A percentile compares a stretch with the other conserved stretches of the same genome.
These are phyloP conservation scores for Raffaelea ambrosiae DNA, from an alignment of 2,329 filamentous ascomycete species.

Conservation along the genomic window DNA sequence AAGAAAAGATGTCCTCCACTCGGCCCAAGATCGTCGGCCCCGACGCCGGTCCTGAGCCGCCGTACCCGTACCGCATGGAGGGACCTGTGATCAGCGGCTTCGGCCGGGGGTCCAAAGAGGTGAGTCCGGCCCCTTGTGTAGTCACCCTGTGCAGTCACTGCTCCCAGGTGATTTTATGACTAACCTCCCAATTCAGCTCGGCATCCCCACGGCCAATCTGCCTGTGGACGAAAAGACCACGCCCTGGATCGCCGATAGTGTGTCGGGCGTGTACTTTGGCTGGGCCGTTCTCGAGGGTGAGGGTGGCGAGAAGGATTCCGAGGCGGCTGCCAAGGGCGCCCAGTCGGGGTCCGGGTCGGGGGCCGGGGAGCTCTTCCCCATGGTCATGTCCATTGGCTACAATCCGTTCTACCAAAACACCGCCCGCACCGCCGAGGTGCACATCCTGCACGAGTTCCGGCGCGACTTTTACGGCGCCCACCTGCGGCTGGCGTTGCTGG, in stretches of 20 bases:
- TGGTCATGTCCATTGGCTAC: slow-evolving; percentile 92
- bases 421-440: slow-evolving; percentile 78
- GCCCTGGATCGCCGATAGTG: slow-evolving; percentile 53
- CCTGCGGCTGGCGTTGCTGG: slow-evolving; percentile 73
- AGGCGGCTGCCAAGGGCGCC: slow-evolving; percentile 14
- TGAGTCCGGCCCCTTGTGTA: too few species aligned
- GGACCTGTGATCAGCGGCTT: slow-evolving; percentile 90
- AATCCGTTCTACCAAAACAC: slow-evolving; percentile 97
- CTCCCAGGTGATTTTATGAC: too few species aligned
- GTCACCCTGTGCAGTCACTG: too few species aligned
- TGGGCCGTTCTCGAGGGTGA: slow-evolving; percentile 61
- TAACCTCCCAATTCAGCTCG: slow-evolving; percentile 52
- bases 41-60: slow-evolving; percentile 62
- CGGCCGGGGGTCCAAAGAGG: slow-evolving; percentile 87
- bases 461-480: slow-evolving; percentile 78
- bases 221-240: slow-evolving; percentile 56
- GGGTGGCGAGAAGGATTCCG: slow-evolving; percentile 28
- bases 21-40: slow-evolving; percentile 67
- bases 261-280: slow-evolving; percentile 88
- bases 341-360: too few species aligned
- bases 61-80: slow-evolving; percentile 76
- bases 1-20: slow-evolving; percentile 19
- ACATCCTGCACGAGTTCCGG: slow-evolving; percentile 70
- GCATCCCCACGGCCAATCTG: slow-evolving; percentile 94
- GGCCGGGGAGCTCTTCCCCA: slow-evolving; percentile 51